Conservation (phyloP, 345 rosid species). For the Triadica sebifera region DNA sequence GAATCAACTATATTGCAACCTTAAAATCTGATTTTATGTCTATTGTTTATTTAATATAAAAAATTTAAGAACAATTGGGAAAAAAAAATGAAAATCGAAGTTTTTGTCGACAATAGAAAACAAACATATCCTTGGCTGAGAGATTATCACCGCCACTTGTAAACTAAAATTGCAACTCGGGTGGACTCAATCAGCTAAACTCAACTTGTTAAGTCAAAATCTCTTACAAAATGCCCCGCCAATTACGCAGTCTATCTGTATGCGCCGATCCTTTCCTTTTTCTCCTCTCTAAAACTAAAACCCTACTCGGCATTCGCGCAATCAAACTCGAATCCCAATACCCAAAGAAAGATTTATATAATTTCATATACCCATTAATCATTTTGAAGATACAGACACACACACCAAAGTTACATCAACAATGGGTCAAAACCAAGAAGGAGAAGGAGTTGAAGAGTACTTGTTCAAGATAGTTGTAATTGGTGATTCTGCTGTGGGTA, state of each 20-base stretch:
- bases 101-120: too few relatives aligned
- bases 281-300: not conserved
- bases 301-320: slow-evolving; percentile 8
- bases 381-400: too few relatives aligned
- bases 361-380: too few relatives aligned
- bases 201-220: slow-evolving; percentile 7
- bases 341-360: not conserved
- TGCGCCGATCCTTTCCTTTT: not conserved
- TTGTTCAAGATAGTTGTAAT: slow-evolving; percentile 86
- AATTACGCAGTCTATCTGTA: slow-evolving; percentile 20
- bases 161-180: too few relatives aligned
- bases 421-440: slow-evolving; percentile 56
- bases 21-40: too few relatives aligned
- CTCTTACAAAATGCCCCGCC: slow-evolving; percentile 15
- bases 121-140: too few relatives aligned
- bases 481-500: slow-evolving; percentile 95
- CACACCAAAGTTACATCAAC: not conserved
- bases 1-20: too few relatives aligned
- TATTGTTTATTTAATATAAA: too few relatives aligned
- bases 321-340: not conserved
- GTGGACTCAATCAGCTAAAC: not conserved
- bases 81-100: too few relatives aligned
- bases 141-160: not conserved
- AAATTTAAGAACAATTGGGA: too few relatives aligned
- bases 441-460: slow-evolving; percentile 76